Percentiles rank a stretch among this genome's conserved stretches.
phyloP scores from a whole-genome alignment of 768 basidiomycete species.

The Naganishia vishniacii region DNA sequence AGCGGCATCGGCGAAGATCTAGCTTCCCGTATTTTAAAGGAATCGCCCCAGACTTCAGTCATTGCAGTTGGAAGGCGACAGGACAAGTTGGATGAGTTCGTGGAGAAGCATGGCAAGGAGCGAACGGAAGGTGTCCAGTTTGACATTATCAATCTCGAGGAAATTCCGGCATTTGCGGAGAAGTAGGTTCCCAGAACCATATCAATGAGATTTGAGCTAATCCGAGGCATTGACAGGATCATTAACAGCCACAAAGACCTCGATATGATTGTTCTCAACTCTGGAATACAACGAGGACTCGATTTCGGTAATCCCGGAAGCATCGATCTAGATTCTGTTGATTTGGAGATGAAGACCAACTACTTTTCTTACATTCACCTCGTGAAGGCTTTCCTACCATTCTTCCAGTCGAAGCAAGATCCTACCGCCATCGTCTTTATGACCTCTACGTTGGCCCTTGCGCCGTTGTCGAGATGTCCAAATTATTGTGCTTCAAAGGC shows the following conservation, averaged over 20 bases:
- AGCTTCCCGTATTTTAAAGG: conserved; percentile 20
- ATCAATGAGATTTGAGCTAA: neutral
- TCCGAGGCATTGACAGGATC: neutral
- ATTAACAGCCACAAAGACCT: conserved; percentile 14
- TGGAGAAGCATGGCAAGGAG: conserved; percentile 20
- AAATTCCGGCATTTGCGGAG: conserved; percentile 18
- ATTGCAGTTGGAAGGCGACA: conserved; percentile 26
- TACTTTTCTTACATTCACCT: conserved; percentile 25
- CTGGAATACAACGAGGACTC: conserved; percentile 26
- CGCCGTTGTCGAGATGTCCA: conserved; percentile 25
- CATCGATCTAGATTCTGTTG: conserved; percentile 24
- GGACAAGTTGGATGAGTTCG: conserved; percentile 25
- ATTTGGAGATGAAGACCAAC: conserved; percentile 26
- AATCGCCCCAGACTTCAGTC: neutral
- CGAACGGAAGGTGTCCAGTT: conserved; percentile 6
- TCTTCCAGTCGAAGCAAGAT: conserved; percentile 24
- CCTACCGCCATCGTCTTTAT: conserved; percentile 18
- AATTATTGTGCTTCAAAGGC: conserved; percentile 29
- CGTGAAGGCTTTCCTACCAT: conserved; percentile 23
- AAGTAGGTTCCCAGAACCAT: neutral
- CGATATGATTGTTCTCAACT: conserved; percentile 26
- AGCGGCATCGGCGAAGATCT: conserved; percentile 28
- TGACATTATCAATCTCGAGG: conserved; percentile 23
- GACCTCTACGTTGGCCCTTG: conserved; percentile 18
- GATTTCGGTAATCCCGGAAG: conserved; percentile 24